phyloP scores from a whole-genome alignment of 2,329 filamentous ascomycete species.

The Pyricularia grisea region DNA sequence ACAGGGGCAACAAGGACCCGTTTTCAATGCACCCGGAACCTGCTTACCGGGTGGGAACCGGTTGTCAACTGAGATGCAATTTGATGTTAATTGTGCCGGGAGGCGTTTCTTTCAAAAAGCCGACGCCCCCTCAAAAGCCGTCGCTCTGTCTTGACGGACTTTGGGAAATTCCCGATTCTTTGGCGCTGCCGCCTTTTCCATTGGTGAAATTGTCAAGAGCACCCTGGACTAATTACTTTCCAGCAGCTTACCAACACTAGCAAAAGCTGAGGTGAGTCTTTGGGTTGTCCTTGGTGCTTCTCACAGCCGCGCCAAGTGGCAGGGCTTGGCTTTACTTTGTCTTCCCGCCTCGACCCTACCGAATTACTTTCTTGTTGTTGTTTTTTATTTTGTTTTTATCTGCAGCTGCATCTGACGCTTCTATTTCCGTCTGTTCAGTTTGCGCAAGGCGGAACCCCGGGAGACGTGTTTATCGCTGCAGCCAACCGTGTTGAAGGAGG shows the following conservation, averaged over 20 bases:
- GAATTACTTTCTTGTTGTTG: constrained; percentile 1
- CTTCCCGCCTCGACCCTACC: background rate
- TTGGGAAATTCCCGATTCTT: background rate
- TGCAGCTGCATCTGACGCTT: background rate
- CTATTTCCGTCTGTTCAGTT: background rate
- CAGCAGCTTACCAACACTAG: background rate
- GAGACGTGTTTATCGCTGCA: background rate
- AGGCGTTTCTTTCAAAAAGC: background rate
- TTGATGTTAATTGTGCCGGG: background rate
- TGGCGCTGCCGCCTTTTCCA: background rate
- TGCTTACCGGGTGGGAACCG: background rate
- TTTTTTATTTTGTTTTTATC: constrained; percentile 2
- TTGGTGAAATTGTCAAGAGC: background rate
- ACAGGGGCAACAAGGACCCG: background rate
- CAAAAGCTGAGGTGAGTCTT: background rate
- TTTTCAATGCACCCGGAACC: background rate
- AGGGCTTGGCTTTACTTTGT: constrained; percentile 2
- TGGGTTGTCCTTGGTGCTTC: background rate
- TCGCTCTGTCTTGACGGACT: background rate
- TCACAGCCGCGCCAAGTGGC: background rate
- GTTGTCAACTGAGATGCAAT: background rate
- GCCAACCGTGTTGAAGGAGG: background rate
- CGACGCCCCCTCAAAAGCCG: background rate
- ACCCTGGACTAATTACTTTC: background rate
- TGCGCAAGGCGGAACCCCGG: background rate